A percentile compares a stretch with the other conserved stretches of the same genome.
Conservation (phyloP, 257 asterid genomes). For the Cordia subcordata region DNA sequence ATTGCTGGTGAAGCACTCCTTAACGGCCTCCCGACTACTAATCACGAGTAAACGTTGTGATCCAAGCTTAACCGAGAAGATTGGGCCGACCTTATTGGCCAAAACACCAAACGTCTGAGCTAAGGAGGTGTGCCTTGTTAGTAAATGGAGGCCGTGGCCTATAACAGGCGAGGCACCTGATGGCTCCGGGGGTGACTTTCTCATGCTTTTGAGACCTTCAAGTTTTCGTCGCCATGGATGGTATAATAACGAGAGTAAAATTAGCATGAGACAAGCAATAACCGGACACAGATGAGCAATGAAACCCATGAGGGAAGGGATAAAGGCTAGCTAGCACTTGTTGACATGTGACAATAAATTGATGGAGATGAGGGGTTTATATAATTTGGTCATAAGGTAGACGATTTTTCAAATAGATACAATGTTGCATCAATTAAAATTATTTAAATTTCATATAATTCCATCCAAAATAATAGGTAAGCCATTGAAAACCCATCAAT, state of each 20-base stretch:
- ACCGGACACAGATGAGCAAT: background rate
- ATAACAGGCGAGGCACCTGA: background rate
- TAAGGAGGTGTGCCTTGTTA: background rate
- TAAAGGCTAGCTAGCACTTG: too few species aligned
- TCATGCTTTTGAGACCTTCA: background rate
- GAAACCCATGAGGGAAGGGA: background rate
- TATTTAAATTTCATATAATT: too few species aligned
- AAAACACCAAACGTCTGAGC: background rate
- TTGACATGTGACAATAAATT: too few species aligned
- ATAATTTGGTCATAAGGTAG: too few species aligned
- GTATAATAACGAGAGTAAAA: background rate
- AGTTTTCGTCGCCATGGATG: background rate
- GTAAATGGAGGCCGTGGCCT: background rate
- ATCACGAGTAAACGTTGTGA: background rate
- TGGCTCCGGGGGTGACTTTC: background rate
- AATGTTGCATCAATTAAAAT: too few species aligned
- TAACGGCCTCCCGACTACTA: background rate
- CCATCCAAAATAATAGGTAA: too few species aligned
- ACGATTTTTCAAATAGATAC: too few species aligned
- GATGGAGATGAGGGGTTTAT: too few species aligned
- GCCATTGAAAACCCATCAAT: too few species aligned
- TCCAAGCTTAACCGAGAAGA: background rate
- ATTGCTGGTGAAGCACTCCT: background rate
- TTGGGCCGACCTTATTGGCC: background rate
- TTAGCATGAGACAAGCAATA: background rate